Evolutionary conservation across 139 green algal species (phyloP), one percentile per base, ranked within the genome.

Genomic region (Coelastrella sp.): DNA sequence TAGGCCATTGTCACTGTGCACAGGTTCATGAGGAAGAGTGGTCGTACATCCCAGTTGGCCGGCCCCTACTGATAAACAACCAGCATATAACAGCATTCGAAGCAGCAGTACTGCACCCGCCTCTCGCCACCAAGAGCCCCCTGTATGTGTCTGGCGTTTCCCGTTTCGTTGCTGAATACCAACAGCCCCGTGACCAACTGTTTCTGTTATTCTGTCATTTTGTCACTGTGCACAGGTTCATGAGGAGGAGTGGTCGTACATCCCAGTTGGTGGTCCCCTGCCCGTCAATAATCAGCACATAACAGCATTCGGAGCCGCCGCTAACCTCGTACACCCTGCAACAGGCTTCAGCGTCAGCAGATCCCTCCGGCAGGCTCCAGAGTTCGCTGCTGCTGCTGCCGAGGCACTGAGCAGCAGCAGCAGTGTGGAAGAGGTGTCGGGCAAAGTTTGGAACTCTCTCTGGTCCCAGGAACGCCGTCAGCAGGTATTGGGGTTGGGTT

Each of bases 41-140:
- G 96, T 97, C 92, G 60, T 99, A 98, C 94, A 99, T 99, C 77
- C 97, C 97, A 5, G 95, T 98, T 79, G 97, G 97, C 11, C 96
- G 97, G 19, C 96, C 97, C 0, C 91, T 99, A 92, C 97, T 96
- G 0, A 11, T 93, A 0, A 80, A 74, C 2, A 32, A 92, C 78
- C 95, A 97, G 89, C 59, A 85, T 5, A 66, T 97, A 10, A 95
- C 97, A 0, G 97, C 95, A 14, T 99, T 98, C 85, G 97, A 97
- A 10, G 97, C 97, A 17, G 97, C 97, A n/a, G 97, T 97, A 75
- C 32, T 47, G 32, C 32, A 47, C 32, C 32, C 32, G 32, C 32
- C 32, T 47, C 32, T 47, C 32, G 32, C 32, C 32, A 47, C 32
- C 32, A 47, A 47, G 32, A 47, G 32, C 32, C 32, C 32, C 0